Base-by-base conservation (phyloP, 139 green algal genomes). In the Chlorella sorokiniana region DNA sequence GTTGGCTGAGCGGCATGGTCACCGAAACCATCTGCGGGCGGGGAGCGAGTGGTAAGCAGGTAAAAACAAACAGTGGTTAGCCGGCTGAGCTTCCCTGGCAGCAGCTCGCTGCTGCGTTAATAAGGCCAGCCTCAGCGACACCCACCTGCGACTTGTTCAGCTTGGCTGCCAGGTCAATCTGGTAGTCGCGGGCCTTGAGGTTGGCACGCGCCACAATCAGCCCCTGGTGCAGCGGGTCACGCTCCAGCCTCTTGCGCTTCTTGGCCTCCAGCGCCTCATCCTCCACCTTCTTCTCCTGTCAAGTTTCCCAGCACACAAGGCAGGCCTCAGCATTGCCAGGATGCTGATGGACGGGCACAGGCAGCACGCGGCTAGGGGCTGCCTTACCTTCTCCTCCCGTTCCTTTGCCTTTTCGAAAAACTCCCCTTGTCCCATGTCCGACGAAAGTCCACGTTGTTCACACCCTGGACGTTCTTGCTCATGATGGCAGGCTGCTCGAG, bases 201-300 rank as follows among this genome's bases (percentile, higher is more conserved):
- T 91, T 86, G 31, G 89, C 89, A 29, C 94, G 93, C 73, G 94
- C 83, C 22, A 95, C 91, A 76, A 98, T 98, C 1, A 97, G 79
- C 18, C 94, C 94, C 72, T 97, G 91, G 81, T 97, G 93, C 81
- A 98, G 84, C 3, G 94, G 94, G 75, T 98, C 95, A 33, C 91
- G 88, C 79, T 96, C 93, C 42, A 92, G 48, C n/a, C 93, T 87
- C 77, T 92, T 92, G 68, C 92, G 88, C 73, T 93, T 94, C 51
- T 91, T 91, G 40, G 88, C 85, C 27, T 94, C 92, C 9, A 91
- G 70, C 23, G 88, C 87, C 11, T 81, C 90, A 40, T 96, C 92
- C 82, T 91, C 83, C n/a, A 85, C 84, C 20, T 91, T 79, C 41
- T 72, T 76, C 48, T 90, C 81, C 80, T 90, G 59, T 71, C 51